Percentiles rank a stretch among this genome's conserved stretches.
Evolutionary conservation across 1,139 yeast species (phyloP).

Genomic region (Ogataea hybrid): DNA sequence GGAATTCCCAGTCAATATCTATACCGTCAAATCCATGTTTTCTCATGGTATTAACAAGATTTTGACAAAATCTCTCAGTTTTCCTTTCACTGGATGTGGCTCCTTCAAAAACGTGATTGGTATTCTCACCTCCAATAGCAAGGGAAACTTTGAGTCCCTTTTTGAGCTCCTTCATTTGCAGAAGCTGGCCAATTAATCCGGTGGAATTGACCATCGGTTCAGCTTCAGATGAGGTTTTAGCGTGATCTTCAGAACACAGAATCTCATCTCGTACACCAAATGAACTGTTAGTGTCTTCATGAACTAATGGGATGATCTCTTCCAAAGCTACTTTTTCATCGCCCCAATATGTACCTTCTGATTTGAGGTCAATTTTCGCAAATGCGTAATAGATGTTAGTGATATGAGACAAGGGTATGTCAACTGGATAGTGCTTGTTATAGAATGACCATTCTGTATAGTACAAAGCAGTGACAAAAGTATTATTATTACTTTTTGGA

Average conservation of each 20-base stretch:
- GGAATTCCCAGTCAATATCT: constrained; percentile 96
- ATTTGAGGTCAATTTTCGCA: constrained; percentile 48
- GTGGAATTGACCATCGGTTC: constrained; percentile 10
- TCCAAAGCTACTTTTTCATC: constrained; percentile 15
- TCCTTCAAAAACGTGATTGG: constrained; percentile 48
- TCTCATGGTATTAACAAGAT: constrained; percentile 47
- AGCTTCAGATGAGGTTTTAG: background rate
- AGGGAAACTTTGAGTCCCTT: constrained; percentile 58
- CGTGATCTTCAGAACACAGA: background rate
- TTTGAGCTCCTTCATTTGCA: constrained; percentile 45
- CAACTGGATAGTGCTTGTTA: constrained; percentile 60
- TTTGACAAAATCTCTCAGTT: constrained; percentile 47
- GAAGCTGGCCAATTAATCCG: constrained; percentile 49
- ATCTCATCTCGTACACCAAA: background rate
- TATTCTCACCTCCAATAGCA: constrained; percentile 91
- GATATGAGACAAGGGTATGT: constrained; percentile 54
- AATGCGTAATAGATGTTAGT: constrained; percentile 82
- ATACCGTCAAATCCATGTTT: constrained; percentile 80
- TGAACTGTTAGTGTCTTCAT: constrained; percentile 5
- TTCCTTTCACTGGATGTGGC: constrained; percentile 39
- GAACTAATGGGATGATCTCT: constrained; percentile 8
- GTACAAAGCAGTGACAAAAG: constrained; percentile 31
- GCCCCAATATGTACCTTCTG: constrained; percentile 12
- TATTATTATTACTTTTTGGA: background rate
- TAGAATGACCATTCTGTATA: constrained; percentile 77